phyloP scores from a whole-genome alignment of 2,329 filamentous ascomycete species.

The Phialophora macrospora region DNA sequence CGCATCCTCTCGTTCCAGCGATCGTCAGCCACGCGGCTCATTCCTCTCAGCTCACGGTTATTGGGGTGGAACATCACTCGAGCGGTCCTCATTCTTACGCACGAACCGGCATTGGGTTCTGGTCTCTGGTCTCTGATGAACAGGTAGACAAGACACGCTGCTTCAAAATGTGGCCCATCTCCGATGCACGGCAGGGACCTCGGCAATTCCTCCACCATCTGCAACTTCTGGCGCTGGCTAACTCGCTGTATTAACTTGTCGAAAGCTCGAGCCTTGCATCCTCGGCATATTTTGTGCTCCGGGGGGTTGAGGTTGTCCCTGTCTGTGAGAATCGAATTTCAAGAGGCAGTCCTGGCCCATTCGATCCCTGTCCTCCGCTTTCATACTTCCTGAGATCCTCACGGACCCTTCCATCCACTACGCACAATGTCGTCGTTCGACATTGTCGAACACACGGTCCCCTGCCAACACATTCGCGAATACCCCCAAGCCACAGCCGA shows the following conservation, averaged over 20 bases:
- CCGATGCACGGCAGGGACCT: constrained; percentile 4
- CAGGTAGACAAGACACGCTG: not conserved
- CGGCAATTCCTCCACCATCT: constrained; percentile 3
- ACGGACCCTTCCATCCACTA: not conserved
- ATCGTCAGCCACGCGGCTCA: not conserved
- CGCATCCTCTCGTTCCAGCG: not conserved
- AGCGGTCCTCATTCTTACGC: not conserved
- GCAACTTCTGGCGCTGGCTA: not conserved
- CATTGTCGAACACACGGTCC: constrained; percentile 55
- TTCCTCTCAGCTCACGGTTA: not conserved
- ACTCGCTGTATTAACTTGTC: not conserved
- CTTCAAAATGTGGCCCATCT: not conserved
- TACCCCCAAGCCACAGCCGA: constrained; percentile 55
- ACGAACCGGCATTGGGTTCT: not conserved
- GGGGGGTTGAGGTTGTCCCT: not conserved
- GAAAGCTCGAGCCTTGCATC: not conserved
- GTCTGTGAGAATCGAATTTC: not conserved
- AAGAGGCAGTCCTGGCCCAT: not conserved
- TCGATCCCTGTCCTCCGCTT: not conserved
- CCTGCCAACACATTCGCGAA: constrained; percentile 57
- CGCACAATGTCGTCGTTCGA: constrained; percentile 46
- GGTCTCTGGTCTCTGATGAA: not conserved
- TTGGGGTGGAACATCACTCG: not conserved
- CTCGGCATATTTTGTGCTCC: not conserved
- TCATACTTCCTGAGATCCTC: not conserved